Evolutionary conservation across 805 yeast species (phyloP), one percentile per base, ranked within the genome.

Genomic region (Grigorovia yakushimaensis): DNA sequence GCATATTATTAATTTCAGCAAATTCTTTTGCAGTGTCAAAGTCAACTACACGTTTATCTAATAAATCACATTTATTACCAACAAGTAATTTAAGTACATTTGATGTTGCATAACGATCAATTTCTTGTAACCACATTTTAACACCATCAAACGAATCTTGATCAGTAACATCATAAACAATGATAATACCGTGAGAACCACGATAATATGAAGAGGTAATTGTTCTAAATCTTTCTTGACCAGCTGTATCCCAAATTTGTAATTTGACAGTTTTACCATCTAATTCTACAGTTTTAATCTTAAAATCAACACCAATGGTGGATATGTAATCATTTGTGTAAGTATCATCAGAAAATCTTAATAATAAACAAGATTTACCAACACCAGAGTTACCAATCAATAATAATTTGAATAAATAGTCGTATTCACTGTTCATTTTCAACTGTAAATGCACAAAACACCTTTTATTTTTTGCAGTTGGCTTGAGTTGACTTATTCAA

Each of bases 221-320:
- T 40, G 96, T 87, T 70, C 96, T 79, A 71, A 88, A 88, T 60
- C 96, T 74, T 66, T 88, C 96, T 69, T 88, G 96, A 17, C 96
- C 96, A 1, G 96, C 96, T 33, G 96, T 88, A 64, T 88, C 96
- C 96, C 96, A 84, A 39, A 91, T 85, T 68, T 93, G 98, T 63
- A 91, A 76, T 70, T 93, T 93, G 69, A 93, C 86, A 54, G 83
- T 83, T 68, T 85, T 84, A 45, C 96, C 96, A 53, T 89, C 88
- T 53, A 88, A 76, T 56, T 91, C 96, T 55, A 89, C 85, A 27
- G 96, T 89, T 69, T 96, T 83, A 64, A 93, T 91, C 72, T 93
- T 91, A 77, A 93, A 91, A 67, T 91, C 98, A 60, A 91, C 91
- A 46, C 98, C 98, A 59, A 91, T 93, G 44, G 98, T 91, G 50